Evolutionary conservation across 805 yeast genomes (phyloP), one percentile per base, ranked within the genome.

Genomic region (Starmerella sp.): DNA sequence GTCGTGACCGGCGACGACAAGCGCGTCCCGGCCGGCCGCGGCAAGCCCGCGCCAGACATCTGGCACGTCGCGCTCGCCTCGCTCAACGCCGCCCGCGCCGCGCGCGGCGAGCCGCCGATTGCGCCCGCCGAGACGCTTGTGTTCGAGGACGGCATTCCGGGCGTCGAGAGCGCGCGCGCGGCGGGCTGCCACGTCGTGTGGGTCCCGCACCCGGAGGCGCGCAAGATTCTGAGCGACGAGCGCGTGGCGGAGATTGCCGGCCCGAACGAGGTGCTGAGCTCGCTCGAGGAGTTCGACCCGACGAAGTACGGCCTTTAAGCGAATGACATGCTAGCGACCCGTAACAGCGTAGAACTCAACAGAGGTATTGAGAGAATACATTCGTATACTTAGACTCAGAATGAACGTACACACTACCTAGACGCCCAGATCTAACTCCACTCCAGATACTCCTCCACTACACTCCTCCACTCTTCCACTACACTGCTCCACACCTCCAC

Each of bases 141-240:
- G 1, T 93, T 93, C 69, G 98, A 93, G 73, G 99, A 93, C 70
- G 97, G 96, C 3, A 74, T 89, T 45, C 90, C 96, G 0, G 99
- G 99, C 3, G 91, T 91, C 28, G 65, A 73, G 15, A 83, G 96
- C 4, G 98, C 95, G 13, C 77, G 77, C 54, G 82, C 85, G 15
- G 88, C 96, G 37, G 90, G 89, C 10, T 85, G 87, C 13, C 76
- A 75, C 53, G 96, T 91, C n/a, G 77, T 91, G 48, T 93, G 97
- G 98, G 84, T 90, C 13, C 97, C 98, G 9, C 91, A 91, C 68
- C 75, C 76, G 30, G 79, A 85, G 55, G 95, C 95, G 0, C 64
- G 78, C 36, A 71, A 74, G 17, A 77, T 78, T 7, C 69, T 86
- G 59, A 66, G 70, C 14, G 79, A 81, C 8, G 75, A 76, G 44